Base-by-base conservation (phyloP, 139 green algal species). In the Chlorella vulgaris region DNA sequence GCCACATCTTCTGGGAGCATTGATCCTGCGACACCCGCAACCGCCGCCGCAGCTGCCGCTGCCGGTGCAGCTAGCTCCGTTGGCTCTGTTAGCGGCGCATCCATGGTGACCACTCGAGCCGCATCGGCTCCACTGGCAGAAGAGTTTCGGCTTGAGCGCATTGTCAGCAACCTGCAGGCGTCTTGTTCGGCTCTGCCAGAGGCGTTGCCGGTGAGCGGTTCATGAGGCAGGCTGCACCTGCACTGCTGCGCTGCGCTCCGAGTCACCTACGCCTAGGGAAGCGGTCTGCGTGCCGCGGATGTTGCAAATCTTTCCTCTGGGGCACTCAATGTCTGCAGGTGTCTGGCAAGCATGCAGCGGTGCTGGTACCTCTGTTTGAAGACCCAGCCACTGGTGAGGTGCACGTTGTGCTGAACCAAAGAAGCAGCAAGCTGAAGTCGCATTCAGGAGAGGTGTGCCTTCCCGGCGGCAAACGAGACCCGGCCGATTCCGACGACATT, bases 391-490 rank as follows among this genome's bases (percentile, higher is more conserved):
- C 39, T 24, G 81, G 86, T 4, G 55, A 82, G 18, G 74, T 90
- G 51, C 80, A 81, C 5, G 89, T 95, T 8, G 79, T 93, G 61
- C 86, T 95, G 2, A 95, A 91, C 19, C 86, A 87, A 68, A 86
- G 90, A 42, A 82, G 79, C 4, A 43, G 70, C 42, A 79, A 85
- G 33, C 81, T 94, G 18, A 87, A 71, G 4, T 86, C 76, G 4
- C 84, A 88, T 58, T 35, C 53, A 80, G 89, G 89, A 18, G 91
- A 96, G 85, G 90, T 95, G 2, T 93, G 88, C 70, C 86, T 95
- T n/a, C 92, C 93, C 2, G 93, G 93, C 5, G 93, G 93, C 36
- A 96, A 94, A 79, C 78, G 88, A 0, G 93, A 96, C 53, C 61
- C 73, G 0, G 81, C 28, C 1, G 93, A 96, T 60, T n/a, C 26